Evolutionary conservation across 2,329 filamentous ascomycete genomes (phyloP), one percentile per base, ranked within the genome.

Genomic region (Diaporthe ampelina): DNA sequence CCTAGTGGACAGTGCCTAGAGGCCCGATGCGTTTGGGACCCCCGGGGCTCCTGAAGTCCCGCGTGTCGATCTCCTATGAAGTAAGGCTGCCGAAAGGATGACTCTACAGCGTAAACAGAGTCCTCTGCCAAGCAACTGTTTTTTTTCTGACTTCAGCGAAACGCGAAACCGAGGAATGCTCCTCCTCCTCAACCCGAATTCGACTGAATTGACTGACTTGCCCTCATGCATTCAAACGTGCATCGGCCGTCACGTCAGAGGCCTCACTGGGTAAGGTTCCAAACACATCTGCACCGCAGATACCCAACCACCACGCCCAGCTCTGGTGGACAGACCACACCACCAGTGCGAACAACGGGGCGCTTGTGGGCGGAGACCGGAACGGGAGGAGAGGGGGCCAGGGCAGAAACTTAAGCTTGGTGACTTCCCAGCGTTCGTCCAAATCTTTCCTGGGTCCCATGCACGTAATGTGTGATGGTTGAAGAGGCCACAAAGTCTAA

Each of bases 381-480:
- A 68, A 68, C 21, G 15, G n/a, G 26, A 21, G 17, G 15, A 29
- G n/a, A 40, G 21, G 17, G 63, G 63, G 43, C 45, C 45, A 67
- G 21, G 63, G 45, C 21, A 37, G 29, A 52, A 67, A 54, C 15
- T 10, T 54, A 40, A 68, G n/a, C 5, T 68, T 10, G 48, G 48
- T 68, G 63, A 48, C 48, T 29, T 2, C 7, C 32, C 63, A 67
- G 63, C 32, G 63, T 54, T 54, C 63, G 63, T 68, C 63, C 63
- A 19, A 54, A 68, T 40, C 29, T 54, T 54, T 29, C 48, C 40
- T 54, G 48, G 63, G 48, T 40, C 48, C 63, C 63, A 54, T 54
- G 63, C 48, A 68, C 63, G 48, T 54, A 68, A 54, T 54, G 63
- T 54, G 48, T 68, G 63, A 54, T 54, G 21, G 32, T 26, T 40